phyloP scores from a whole-genome alignment of 2,329 filamentous ascomycete genomes.

The Drechslera avenae region DNA sequence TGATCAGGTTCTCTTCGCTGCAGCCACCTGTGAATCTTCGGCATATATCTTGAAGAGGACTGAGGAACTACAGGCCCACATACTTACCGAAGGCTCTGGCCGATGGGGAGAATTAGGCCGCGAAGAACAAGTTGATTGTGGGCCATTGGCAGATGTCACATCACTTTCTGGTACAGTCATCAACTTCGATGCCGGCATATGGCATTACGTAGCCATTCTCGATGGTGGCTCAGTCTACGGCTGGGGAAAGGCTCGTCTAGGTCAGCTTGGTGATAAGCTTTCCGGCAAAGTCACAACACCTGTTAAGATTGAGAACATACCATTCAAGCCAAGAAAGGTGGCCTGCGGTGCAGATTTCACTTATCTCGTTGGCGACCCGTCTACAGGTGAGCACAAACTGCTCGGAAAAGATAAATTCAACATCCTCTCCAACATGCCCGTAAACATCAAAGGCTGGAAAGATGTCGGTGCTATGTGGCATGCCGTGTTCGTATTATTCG shows the following conservation, averaged over 20 bases:
- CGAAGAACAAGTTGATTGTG: not conserved
- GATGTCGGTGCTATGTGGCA: slow-evolving; percentile 82
- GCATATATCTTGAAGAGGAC: slow-evolving; percentile 27
- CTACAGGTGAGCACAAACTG: slow-evolving; percentile 65
- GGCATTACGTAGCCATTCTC: slow-evolving; percentile 75
- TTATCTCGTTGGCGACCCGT: slow-evolving; percentile 64
- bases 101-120: slow-evolving; percentile 37
- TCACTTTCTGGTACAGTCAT: slow-evolving; percentile 50
- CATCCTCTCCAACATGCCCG: slow-evolving; percentile 64
- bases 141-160: not conserved
- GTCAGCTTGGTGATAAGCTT: slow-evolving; percentile 70
- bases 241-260: slow-evolving; percentile 87
- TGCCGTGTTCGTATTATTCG: slow-evolving; percentile 71
- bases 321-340: slow-evolving; percentile 68
- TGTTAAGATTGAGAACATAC: slow-evolving; percentile 45
- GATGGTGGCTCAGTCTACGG: slow-evolving; percentile 79
- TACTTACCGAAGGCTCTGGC: slow-evolving; percentile 24
- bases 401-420: slow-evolving; percentile 78
- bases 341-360: slow-evolving; percentile 88
- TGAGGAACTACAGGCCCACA: not conserved
- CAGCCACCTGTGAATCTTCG: slow-evolving; percentile 33
- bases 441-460: slow-evolving; percentile 62
- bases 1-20: slow-evolving; percentile 12
- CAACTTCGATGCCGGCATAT: slow-evolving; percentile 74
- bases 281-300: slow-evolving; percentile 47